These are phyloP conservation scores for Solanum paucissectum DNA, from an alignment of 257 asterid genomes.

Conservation along the genomic window DNA sequence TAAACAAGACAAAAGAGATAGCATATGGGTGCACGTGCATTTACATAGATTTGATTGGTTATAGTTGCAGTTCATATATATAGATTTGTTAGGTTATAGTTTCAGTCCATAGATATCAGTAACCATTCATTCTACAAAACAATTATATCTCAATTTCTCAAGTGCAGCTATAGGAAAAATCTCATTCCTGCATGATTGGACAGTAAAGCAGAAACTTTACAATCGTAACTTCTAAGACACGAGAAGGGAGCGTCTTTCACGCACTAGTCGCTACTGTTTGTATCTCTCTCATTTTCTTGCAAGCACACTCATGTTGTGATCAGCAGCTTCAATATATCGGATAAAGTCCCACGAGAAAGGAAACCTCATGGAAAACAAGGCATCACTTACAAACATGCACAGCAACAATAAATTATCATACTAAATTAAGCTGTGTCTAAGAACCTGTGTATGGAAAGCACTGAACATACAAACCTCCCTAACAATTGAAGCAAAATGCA, in stretches of 20 bases:
- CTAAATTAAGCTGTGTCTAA: slow-evolving; percentile 1
- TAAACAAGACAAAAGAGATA: background rate
- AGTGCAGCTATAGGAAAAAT: background rate
- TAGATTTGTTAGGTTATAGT: background rate
- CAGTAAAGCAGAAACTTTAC: background rate
- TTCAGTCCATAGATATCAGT: background rate
- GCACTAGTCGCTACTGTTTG: background rate
- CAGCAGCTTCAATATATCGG: slow-evolving; percentile 1
- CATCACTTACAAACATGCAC: slow-evolving; percentile 14
- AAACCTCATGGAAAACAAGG: slow-evolving; percentile 5
- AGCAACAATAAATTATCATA: background rate
- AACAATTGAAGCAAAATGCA: slow-evolving; percentile 42
- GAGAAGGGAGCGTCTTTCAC: background rate
- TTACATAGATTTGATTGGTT: background rate
- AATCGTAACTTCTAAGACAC: background rate
- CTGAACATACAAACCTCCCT: slow-evolving; percentile 6
- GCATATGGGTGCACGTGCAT: background rate
- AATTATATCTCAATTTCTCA: background rate
- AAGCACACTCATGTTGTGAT: slow-evolving; percentile 5
- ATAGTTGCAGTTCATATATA: background rate
- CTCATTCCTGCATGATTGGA: background rate
- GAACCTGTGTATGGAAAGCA: slow-evolving; percentile 7
- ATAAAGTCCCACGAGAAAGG: background rate
- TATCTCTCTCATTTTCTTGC: background rate
- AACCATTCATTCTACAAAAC: background rate